Evolutionary conservation across 2,329 filamentous ascomycete species (phyloP).

Genomic region (Esteya vermicola): DNA sequence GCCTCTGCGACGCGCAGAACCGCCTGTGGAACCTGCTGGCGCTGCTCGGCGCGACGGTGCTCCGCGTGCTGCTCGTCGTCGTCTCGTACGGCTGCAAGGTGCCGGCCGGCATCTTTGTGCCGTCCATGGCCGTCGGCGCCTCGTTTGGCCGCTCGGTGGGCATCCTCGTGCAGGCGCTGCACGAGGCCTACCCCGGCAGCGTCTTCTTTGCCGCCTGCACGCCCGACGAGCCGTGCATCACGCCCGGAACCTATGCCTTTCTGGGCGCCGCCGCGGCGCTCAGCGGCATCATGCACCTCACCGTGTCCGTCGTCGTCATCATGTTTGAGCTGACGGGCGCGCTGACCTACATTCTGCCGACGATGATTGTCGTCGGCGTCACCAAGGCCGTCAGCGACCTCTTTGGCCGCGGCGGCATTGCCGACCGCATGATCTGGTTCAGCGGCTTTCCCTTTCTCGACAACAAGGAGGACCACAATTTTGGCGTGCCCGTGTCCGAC

Average conservation of each 20-base stretch:
- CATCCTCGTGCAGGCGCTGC: constrained; percentile 78
- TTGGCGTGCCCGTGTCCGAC: constrained; percentile 82
- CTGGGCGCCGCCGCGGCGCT: constrained; percentile 82
- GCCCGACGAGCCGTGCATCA: constrained; percentile 90
- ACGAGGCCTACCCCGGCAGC: constrained; percentile 70
- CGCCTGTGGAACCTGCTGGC: constrained; percentile 68
- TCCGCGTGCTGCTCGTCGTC: constrained; percentile 76
- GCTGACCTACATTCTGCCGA: constrained; percentile 89
- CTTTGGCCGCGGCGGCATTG: constrained; percentile 92
- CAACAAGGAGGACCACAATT: constrained; percentile 94
- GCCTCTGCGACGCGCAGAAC: constrained; percentile 68
- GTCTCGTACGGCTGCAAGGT: constrained; percentile 98
- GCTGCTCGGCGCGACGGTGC: constrained; percentile 61
- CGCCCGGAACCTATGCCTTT: constrained; percentile 92
- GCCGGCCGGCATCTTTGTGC: constrained; percentile 93
- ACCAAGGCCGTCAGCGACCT: constrained; percentile 86
- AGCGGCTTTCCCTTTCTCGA: constrained; percentile 95
- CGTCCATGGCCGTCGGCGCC: constrained; percentile 93
- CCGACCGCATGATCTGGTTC: constrained; percentile 97
- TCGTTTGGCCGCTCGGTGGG: constrained; percentile 90
- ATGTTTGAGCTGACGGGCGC: constrained; percentile 99
- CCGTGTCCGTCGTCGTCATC: constrained; percentile 91
- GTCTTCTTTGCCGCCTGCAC: constrained; percentile 79
- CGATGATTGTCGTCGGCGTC: constrained; percentile 96
- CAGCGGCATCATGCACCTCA: constrained; percentile 96